phyloP scores from a whole-genome alignment of 2,329 filamentous ascomycete species.

The Neopestalotiopsis rosae region DNA sequence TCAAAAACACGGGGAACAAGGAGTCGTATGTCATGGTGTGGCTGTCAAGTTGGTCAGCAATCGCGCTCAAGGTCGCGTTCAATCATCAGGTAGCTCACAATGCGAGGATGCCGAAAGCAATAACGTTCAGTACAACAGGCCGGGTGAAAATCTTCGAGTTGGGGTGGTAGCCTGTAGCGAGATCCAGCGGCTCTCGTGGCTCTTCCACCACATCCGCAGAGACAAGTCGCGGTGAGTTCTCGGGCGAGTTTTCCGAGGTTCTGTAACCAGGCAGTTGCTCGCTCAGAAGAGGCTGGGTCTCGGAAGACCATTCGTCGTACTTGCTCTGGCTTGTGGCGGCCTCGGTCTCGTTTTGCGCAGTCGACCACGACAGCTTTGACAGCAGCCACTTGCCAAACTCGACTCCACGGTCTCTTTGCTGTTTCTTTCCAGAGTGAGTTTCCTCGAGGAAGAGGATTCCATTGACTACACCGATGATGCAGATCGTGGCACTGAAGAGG shows the following conservation, averaged over 20 bases:
- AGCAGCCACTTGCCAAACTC: conserved; percentile 78
- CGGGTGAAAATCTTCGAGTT: conserved; percentile 74
- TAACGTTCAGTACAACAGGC: conserved; percentile 85
- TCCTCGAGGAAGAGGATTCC: conserved; percentile 81
- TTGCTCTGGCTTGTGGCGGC: background rate
- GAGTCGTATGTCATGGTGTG: conserved; percentile 98
- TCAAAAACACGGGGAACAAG: conserved; percentile 89
- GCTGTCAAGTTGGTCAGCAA: conserved; percentile 50
- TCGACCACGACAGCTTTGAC: conserved; percentile 45
- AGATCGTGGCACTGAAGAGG: conserved; percentile 65
- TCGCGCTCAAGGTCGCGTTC: background rate
- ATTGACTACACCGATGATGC: conserved; percentile 68
- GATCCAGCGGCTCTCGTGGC: conserved; percentile 43
- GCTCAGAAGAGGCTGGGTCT: conserved; percentile 65
- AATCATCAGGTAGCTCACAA: conserved; percentile 70
- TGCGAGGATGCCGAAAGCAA: conserved; percentile 89
- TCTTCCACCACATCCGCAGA: conserved; percentile 33
- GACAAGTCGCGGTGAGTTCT: conserved; percentile 43
- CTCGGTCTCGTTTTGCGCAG: conserved; percentile 43
- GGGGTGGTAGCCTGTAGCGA: conserved; percentile 35
- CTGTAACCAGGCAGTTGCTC: conserved; percentile 73
- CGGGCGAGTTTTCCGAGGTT: conserved; percentile 61
- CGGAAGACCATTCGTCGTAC: conserved; percentile 41
- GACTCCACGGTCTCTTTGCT: conserved; percentile 75
- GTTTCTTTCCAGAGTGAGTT: conserved; percentile 84